Percentiles rank a stretch among this genome's conserved stretches.
Conservation (phyloP, 208 protist species). For the Crithidia acanthocephali region DNA sequence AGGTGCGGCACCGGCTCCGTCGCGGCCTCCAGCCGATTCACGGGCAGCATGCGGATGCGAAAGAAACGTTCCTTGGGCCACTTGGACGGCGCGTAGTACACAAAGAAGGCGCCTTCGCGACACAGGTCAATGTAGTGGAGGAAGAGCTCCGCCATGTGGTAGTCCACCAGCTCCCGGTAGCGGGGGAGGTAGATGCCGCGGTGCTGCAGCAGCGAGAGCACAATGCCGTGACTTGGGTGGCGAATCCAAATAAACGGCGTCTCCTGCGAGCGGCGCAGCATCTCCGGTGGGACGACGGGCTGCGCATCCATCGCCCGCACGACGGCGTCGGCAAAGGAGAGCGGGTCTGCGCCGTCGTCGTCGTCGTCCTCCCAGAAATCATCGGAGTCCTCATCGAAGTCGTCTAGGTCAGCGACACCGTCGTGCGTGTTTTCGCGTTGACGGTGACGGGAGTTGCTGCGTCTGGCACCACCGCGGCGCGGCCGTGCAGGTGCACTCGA, state of each 20-base stretch:
- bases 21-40: constrained; percentile 33
- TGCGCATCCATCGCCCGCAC: constrained; percentile 41
- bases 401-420: background rate
- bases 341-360: background rate
- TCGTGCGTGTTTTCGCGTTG: too few species aligned
- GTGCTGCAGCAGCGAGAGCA: constrained; percentile 61
- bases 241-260: constrained; percentile 48
- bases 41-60: constrained; percentile 64
- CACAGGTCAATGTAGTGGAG: constrained; percentile 74
- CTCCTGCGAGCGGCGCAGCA: constrained; percentile 40
- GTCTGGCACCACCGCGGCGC: background rate
- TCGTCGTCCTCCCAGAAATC: constrained; percentile 12
- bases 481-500: background rate
- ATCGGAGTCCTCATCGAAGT: constrained; percentile 8
- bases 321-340: constrained; percentile 30
- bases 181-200: constrained; percentile 66
- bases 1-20: constrained; percentile 54
- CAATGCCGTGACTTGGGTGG: constrained; percentile 65
- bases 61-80: constrained; percentile 83
- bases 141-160: constrained; percentile 86
- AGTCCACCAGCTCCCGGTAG: constrained; percentile 69
- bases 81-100: constrained; percentile 55
- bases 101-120: constrained; percentile 74
- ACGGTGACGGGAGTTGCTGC: background rate
- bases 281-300: constrained; percentile 59